Conservation (phyloP, 2,329 filamentous ascomycete species). For the Xylariaceae sp. region DNA sequence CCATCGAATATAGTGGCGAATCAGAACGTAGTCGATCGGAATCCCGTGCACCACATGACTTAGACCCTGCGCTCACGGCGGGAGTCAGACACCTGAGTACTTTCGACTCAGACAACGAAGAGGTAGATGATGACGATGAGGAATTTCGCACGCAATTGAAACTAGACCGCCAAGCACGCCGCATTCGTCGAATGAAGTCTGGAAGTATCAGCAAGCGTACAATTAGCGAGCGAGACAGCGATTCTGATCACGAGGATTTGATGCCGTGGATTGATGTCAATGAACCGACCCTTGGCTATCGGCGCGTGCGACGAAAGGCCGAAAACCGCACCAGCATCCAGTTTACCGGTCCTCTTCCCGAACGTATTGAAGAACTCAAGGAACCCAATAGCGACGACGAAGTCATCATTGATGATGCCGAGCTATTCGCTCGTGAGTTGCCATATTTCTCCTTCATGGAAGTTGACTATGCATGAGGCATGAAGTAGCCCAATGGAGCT, state of each 20-base stretch:
- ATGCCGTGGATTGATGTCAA: slow-evolving; percentile 27
- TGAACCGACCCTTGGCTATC: slow-evolving; percentile 20
- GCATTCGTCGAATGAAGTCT: slow-evolving; percentile 30
- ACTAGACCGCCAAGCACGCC: slow-evolving; percentile 23
- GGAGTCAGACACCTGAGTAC: slow-evolving; percentile 28
- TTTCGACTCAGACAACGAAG: slow-evolving; percentile 27
- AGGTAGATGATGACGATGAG: slow-evolving; percentile 26
- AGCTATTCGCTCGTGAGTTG: slow-evolving; percentile 29
- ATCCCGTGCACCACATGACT: slow-evolving; percentile 25
- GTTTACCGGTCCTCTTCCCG: slow-evolving; percentile 25
- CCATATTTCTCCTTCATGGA: slow-evolving; percentile 34
- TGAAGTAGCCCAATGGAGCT: slow-evolving; percentile 9
- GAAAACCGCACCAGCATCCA: slow-evolving; percentile 31
- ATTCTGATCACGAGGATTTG: slow-evolving; percentile 32
- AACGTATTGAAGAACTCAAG: slow-evolving; percentile 32
- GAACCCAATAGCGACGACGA: slow-evolving; percentile 32
- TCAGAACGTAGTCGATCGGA: slow-evolving; percentile 28
- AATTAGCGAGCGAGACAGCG: slow-evolving; percentile 33
- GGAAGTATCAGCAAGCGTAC: slow-evolving; percentile 35
- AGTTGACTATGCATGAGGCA: slow-evolving; percentile 27
- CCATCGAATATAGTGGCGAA: slow-evolving; percentile 26
- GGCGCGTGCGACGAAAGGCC: slow-evolving; percentile 30
- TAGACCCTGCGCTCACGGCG: slow-evolving; percentile 27
- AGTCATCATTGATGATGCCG: slow-evolving; percentile 29
- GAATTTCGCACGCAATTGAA: slow-evolving; percentile 25